Evolutionary conservation across 106 monocot genomes (phyloP).

Genomic region (Apostasia shenzhenica): DNA sequence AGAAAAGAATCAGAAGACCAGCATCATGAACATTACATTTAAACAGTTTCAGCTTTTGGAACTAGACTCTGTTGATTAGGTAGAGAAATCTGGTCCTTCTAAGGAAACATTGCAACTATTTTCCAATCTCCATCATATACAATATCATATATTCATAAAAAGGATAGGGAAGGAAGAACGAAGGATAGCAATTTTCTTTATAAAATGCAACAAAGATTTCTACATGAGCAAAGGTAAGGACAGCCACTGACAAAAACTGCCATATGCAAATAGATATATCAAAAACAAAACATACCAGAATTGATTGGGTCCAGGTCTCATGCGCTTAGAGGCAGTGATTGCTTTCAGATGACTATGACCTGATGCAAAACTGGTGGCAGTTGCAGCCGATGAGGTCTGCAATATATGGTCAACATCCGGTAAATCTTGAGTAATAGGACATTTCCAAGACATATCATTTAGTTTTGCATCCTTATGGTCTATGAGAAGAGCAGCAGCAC

Average conservation of each 20-base stretch:
- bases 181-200: too few relatives aligned
- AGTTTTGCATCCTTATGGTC: slow-evolving; percentile 53
- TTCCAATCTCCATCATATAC: too few relatives aligned
- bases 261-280: background rate
- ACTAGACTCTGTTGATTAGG: too few relatives aligned
- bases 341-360: slow-evolving; percentile 74
- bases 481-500: slow-evolving; percentile 87
- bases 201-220: background rate
- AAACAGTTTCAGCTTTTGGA: too few relatives aligned
- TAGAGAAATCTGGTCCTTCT: too few relatives aligned
- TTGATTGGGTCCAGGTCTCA: slow-evolving; percentile 71
- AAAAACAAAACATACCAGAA: slow-evolving; percentile 52
- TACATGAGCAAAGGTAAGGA: background rate
- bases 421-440: slow-evolving; percentile 34
- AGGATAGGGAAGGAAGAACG: too few relatives aligned
- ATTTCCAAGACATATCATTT: slow-evolving; percentile 36
- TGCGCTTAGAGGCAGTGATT: slow-evolving; percentile 83
- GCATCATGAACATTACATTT: too few relatives aligned
- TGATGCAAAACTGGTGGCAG: slow-evolving; percentile 49
- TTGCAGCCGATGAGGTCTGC: slow-evolving; percentile 54
- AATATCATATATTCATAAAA: too few relatives aligned
- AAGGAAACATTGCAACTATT: too few relatives aligned
- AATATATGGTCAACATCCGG: slow-evolving; percentile 63
- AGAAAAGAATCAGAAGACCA: too few relatives aligned
- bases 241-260: too few relatives aligned